These are phyloP conservation scores for Penicillium angulare DNA, from an alignment of 495 filamentous ascomycete species.

Conservation along the genomic window DNA sequence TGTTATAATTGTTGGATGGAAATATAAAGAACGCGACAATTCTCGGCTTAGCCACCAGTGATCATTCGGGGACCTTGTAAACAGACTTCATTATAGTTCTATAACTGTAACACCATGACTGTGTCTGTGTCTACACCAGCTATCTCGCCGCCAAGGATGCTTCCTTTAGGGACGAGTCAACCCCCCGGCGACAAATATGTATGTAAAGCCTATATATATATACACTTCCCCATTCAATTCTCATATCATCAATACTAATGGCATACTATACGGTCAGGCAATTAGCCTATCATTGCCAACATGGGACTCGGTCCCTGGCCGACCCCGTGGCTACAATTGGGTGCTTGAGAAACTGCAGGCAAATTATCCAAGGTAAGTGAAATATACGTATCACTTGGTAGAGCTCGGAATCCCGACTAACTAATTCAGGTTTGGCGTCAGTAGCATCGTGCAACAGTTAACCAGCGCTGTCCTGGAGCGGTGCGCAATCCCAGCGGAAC, in stretches of 20 bases:
- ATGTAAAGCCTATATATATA: background rate
- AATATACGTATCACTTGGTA: background rate
- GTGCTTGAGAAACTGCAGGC: background rate
- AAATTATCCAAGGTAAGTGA: background rate
- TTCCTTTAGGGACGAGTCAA: background rate
- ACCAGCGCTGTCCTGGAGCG: background rate
- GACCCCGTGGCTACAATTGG: background rate
- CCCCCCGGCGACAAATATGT: background rate
- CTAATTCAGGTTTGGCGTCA: background rate
- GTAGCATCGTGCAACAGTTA: background rate
- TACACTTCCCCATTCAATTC: background rate
- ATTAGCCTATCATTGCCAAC: background rate
- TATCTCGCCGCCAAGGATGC: background rate
- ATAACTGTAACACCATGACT: no score
- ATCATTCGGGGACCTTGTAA: background rate
- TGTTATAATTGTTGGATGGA: background rate
- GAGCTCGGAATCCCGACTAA: background rate
- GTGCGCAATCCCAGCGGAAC: background rate
- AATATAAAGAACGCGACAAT: background rate
- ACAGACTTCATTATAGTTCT: background rate
- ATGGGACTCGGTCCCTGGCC: background rate
- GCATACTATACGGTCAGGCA: slow-evolving; percentile 1
- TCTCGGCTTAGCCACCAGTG: background rate
- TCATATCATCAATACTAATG: background rate
- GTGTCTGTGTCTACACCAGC: background rate